phyloP scores from a whole-genome alignment of 139 green algal genomes.

The Helicosporidium sp. region DNA sequence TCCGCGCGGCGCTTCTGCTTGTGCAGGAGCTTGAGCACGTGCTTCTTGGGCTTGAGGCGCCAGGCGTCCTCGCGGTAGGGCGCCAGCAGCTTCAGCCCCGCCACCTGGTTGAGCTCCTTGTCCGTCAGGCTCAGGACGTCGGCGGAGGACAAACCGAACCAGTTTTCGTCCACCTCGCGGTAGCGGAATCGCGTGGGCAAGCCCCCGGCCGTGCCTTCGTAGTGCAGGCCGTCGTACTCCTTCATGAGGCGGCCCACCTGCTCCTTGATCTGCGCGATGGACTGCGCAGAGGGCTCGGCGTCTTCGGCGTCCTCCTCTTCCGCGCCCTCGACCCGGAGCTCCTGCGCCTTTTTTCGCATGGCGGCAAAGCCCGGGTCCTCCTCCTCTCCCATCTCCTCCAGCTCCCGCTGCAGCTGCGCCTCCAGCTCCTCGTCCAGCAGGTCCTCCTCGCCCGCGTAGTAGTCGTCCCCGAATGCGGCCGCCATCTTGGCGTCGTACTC shows the following conservation, averaged over 20 bases:
- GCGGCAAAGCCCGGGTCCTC: slow-evolving; percentile 5
- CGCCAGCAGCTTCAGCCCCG: slow-evolving; percentile 65
- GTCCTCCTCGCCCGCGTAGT: slow-evolving; percentile 43
- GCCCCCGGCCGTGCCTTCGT: slow-evolving; percentile 65
- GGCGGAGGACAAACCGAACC: slow-evolving; percentile 51
- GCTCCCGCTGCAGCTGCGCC: slow-evolving; percentile 8
- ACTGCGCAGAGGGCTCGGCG: slow-evolving; percentile 2
- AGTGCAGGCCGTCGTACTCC: slow-evolving; percentile 85
- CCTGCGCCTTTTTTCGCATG: slow-evolving; percentile 1
- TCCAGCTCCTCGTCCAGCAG: slow-evolving; percentile 2
- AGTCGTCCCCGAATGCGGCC: slow-evolving; percentile 66
- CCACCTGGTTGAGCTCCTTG: slow-evolving; percentile 56
- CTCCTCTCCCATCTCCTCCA: slow-evolving; percentile 2
- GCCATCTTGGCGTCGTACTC: slow-evolving; percentile 76
- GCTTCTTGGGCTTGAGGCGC: no score
- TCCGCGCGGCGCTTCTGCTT: no score
- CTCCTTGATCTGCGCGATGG: slow-evolving; percentile 14
- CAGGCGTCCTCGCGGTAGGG: no score
- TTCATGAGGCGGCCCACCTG: slow-evolving; percentile 52
- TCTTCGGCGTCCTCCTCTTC: slow-evolving; percentile 1
- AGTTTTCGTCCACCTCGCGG: slow-evolving; percentile 35
- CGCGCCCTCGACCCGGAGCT: background rate
- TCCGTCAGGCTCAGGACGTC: slow-evolving; percentile 64
- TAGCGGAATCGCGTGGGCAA: slow-evolving; percentile 50
- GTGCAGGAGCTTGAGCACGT: no score